A percentile compares a stretch with the other conserved stretches of the same genome.
These are phyloP conservation scores for Corymbia maculata DNA, from an alignment of 345 rosid genomes.

Conservation along the genomic window DNA sequence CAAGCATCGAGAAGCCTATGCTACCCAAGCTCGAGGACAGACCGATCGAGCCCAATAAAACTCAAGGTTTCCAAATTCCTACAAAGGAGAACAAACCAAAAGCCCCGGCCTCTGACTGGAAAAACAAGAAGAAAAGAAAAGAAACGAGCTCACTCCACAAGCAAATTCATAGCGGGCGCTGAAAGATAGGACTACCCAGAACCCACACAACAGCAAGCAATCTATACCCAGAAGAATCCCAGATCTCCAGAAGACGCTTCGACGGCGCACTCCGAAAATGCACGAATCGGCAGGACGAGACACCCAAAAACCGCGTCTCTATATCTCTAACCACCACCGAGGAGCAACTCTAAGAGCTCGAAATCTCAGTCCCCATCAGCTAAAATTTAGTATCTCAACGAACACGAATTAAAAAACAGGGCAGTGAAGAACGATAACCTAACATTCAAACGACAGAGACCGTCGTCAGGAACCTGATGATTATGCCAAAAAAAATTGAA, in stretches of 20 bases:
- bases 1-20: neutral
- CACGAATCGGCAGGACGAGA: neutral
- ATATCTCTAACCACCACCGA: neutral
- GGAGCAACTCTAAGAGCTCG: neutral
- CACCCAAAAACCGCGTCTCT: neutral
- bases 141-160: neutral
- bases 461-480: neutral
- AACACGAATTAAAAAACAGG: neutral
- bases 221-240: neutral
- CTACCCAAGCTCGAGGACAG: neutral
- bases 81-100: neutral
- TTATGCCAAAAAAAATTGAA: neutral
- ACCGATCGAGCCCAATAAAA: neutral
- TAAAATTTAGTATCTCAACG: neutral
- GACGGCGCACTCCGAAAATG: neutral
- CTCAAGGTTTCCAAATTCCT: neutral
- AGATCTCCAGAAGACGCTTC: neutral
- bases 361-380: neutral
- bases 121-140: neutral
- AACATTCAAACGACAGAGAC: neutral
- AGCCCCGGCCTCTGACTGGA: neutral
- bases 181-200: neutral
- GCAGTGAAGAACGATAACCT: neutral
- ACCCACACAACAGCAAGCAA: neutral
- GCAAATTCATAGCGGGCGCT: neutral